These are phyloP conservation scores for Saksenaea vasiformis DNA, from an alignment of 371 early-diverging fungal species.

Conservation along the genomic window DNA sequence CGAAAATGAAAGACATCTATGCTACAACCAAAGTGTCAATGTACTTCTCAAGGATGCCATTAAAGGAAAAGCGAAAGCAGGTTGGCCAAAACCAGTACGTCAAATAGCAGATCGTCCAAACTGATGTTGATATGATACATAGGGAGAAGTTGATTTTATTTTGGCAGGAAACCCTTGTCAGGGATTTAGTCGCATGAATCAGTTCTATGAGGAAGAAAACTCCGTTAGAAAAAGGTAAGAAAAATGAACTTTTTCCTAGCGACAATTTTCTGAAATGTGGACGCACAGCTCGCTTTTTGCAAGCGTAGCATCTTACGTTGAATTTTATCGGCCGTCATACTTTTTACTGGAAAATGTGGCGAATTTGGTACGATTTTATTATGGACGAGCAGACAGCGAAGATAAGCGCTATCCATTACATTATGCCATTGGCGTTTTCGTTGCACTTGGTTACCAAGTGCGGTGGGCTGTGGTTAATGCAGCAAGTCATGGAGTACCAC, in stretches of 20 bases:
- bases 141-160: conserved; percentile 32
- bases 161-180: conserved; percentile 35
- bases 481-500: conserved; percentile 17
- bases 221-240: conserved; percentile 4
- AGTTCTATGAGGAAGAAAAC: background rate
- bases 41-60: conserved; percentile 14
- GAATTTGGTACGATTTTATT: conserved; percentile 7
- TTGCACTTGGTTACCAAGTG: conserved; percentile 26
- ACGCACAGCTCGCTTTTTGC: conserved; percentile 23
- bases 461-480: conserved; percentile 19
- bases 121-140: background rate
- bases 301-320: conserved; percentile 27
- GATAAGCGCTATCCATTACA: conserved; percentile 6
- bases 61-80: background rate
- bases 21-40: conserved; percentile 24
- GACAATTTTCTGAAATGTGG: background rate
- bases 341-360: conserved; percentile 32
- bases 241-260: background rate
- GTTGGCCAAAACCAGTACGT: conserved; percentile 14
- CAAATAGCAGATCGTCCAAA: background rate
- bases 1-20: background rate
- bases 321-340: conserved; percentile 18
- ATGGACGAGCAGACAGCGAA: background rate
- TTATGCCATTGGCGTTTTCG: conserved; percentile 19
- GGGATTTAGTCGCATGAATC: conserved; percentile 25